These are phyloP conservation scores for Ophiosphaerella herpotricha DNA, from an alignment of 2,329 filamentous ascomycete genomes.

Conservation along the genomic window DNA sequence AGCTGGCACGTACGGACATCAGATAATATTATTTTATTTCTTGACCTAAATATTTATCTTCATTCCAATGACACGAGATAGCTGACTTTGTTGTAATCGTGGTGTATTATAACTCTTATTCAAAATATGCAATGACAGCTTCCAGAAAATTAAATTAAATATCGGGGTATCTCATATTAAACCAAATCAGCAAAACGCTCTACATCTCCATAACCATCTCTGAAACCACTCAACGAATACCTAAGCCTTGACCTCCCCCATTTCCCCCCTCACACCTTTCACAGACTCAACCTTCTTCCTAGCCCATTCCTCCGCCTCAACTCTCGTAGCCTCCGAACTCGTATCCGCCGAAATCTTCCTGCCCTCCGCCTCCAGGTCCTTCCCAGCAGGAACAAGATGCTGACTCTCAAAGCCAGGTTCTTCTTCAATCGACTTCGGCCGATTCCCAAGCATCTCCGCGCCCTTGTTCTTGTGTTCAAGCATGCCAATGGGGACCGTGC, in stretches of 20 bases:
- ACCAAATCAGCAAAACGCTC: too few species aligned
- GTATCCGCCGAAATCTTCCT: constrained; percentile 11
- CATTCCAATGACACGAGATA: too few species aligned
- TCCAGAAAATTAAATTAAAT: too few species aligned
- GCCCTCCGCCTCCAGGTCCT: not conserved
- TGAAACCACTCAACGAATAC: too few species aligned
- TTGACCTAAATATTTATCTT: too few species aligned
- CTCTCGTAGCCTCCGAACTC: constrained; percentile 13
- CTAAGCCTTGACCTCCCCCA: not conserved
- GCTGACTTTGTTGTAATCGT: too few species aligned
- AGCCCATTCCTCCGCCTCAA: constrained; percentile 1
- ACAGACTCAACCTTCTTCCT: not conserved
- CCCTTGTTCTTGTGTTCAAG: constrained; percentile 8
- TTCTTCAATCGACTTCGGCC: constrained; percentile 5
- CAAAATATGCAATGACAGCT: too few species aligned
- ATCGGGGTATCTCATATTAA: too few species aligned
- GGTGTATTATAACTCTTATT: too few species aligned
- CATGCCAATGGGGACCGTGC: constrained; percentile 20
- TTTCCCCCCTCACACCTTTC: not conserved
- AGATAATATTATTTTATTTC: too few species aligned
- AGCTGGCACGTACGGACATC: too few species aligned
- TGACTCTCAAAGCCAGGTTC: constrained; percentile 6
- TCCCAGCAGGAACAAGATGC: constrained; percentile 1
- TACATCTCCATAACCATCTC: too few species aligned
- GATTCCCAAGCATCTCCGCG: not conserved